Base-by-base conservation (phyloP, 1,284 basidiomycete genomes). In the Sanghuangporus weigelae region DNA sequence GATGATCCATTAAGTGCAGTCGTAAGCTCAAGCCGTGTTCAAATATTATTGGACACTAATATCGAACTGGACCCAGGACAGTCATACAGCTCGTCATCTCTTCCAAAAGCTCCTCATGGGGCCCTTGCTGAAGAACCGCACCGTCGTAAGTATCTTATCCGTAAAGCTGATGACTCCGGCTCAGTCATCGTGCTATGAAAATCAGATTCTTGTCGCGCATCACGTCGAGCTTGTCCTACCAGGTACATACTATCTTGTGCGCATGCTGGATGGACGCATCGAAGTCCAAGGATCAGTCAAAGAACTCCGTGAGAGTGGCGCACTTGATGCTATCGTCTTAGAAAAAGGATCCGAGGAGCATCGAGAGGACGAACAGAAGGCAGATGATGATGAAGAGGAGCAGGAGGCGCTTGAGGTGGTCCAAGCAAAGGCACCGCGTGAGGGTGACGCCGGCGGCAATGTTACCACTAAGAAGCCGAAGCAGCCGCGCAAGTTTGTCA, bases 1-100 rank as follows among this genome's bases (percentile, higher is more conserved):
- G 87, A 93, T 69, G 90, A 92, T 70, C 88, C 87, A 16, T 74
- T 92, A 21, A 87, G 85, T 69, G 86, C 86, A 6, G 85, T 89
- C 49, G 85, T 85, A 75, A 49, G 84, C 76, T 53, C 36, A 49
- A 31, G 16, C 31, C 54, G 44, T 57, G 60, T 19, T 40, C 38
- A 7, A 8, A 38, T 42, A 11, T 26, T 40, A 6, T 44, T 14
- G n/a, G 60, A 48, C 59, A 11, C 38, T 38, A 62, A 11, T 49
- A 54, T 21, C 63, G 14, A 59, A 60, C 21, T 12, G 31, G 26
- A 14, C 68, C 59, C 68, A 89, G 81, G 90, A 92, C 69, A 89
- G 86, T 67, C 87, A 90, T 72, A 92, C 89, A 0, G 82, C 89
- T 2, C 80, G 87, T 8, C 81, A 84, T 71, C 73, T 93, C 36